A percentile compares a stretch with the other conserved stretches of the same genome.
Evolutionary conservation across 768 basidiomycete species (phyloP).

Genomic region (Termitomyces sp.): DNA sequence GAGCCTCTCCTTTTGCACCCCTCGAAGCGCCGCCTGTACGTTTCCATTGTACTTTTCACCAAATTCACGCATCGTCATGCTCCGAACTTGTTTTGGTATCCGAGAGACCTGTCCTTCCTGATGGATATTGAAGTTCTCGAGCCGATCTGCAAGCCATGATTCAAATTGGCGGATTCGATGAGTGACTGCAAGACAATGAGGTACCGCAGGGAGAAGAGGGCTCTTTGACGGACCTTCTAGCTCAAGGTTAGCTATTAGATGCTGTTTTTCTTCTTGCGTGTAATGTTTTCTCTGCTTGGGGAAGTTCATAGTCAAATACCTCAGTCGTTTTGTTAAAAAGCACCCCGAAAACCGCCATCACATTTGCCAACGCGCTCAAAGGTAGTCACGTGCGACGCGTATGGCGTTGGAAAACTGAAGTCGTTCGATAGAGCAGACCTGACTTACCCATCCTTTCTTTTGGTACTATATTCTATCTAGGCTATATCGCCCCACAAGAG

Average conservation of each 20-base stretch:
- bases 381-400: slow-evolving; percentile 37
- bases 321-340: slow-evolving; percentile 6
- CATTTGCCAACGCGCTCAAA: slow-evolving; percentile 15
- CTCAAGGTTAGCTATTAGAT: slow-evolving; percentile 71
- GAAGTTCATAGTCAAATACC: slow-evolving; percentile 21
- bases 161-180: slow-evolving; percentile 72
- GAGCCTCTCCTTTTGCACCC: slow-evolving; percentile 60
- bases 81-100: slow-evolving; percentile 69
- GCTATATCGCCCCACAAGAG: neutral
- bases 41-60: slow-evolving; percentile 74
- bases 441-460: neutral
- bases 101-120: slow-evolving; percentile 70
- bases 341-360: neutral
- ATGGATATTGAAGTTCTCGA: slow-evolving; percentile 69
- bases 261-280: slow-evolving; percentile 66
- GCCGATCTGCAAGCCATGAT: slow-evolving; percentile 66
- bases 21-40: slow-evolving; percentile 63
- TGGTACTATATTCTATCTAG: neutral
- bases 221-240: slow-evolving; percentile 54
- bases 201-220: neutral
- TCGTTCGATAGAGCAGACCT: slow-evolving; percentile 16
- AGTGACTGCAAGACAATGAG: slow-evolving; percentile 40
- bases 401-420: slow-evolving; percentile 12
- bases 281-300: slow-evolving; percentile 28
- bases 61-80: slow-evolving; percentile 72